Conservation (phyloP, 306 rosid species). For the Geum urbanum region DNA sequence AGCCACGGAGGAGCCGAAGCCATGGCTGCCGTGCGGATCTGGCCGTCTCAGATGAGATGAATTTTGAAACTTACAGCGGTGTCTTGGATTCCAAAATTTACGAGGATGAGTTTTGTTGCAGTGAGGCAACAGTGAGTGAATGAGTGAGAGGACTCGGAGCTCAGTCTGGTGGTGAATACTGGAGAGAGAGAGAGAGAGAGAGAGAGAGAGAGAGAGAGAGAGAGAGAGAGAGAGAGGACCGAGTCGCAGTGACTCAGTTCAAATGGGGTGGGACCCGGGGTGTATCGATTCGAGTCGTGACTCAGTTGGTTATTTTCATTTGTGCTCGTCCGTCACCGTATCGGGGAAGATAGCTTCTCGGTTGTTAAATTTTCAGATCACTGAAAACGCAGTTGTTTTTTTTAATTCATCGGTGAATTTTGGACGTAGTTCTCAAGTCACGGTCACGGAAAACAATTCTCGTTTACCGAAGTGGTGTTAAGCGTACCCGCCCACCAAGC, state of each 20-base stretch:
- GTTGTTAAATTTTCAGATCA: not conserved
- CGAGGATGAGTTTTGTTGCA: not conserved
- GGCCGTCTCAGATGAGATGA: not conserved
- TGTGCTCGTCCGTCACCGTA: not conserved
- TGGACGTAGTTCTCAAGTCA: not conserved
- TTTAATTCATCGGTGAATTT: not conserved
- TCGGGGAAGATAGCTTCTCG: not conserved
- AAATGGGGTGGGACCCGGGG: not conserved
- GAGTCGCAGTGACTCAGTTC: not conserved
- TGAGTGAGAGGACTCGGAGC: not conserved
- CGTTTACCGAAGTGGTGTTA: not conserved
- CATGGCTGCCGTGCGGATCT: slow-evolving; percentile 27
- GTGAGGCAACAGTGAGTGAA: not conserved
- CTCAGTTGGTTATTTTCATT: not conserved
- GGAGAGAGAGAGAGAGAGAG: not conserved
- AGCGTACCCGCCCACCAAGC: not conserved
- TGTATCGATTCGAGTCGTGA: not conserved
- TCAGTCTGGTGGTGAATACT: not conserved
- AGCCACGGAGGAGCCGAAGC: slow-evolving; percentile 47
- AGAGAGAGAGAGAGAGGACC: not conserved
- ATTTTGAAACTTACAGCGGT: not conserved
- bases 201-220: too few species aligned
- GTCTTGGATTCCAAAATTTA: not conserved
- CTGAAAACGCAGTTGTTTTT: too few species aligned
- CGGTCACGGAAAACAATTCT: not conserved